Evolutionary conservation across 2,329 filamentous ascomycete genomes (phyloP).

Genomic region (Nemania sp.): DNA sequence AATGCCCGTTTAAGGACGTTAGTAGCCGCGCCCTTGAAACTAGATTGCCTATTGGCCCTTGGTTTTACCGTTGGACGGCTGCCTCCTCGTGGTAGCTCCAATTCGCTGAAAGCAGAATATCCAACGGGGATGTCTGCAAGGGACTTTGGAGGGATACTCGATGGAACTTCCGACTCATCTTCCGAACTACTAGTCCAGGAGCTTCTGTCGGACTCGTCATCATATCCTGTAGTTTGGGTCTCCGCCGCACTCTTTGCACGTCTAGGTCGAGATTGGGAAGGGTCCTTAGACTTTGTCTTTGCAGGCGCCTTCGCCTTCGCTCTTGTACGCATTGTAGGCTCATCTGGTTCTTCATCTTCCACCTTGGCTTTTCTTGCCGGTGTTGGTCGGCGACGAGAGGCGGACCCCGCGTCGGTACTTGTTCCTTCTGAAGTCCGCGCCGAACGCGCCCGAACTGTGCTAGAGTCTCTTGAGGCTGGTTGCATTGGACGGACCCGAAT

Average conservation of each 20-base stretch:
- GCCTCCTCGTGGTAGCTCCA: slow-evolving; percentile 59
- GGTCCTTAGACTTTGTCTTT: slow-evolving; percentile 39
- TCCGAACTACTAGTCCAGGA: slow-evolving; percentile 42
- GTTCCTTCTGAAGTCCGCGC: slow-evolving; percentile 33
- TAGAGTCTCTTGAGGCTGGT: slow-evolving; percentile 33
- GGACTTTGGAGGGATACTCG: slow-evolving; percentile 53
- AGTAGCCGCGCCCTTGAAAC: slow-evolving; percentile 64
- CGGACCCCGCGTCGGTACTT: slow-evolving; percentile 27
- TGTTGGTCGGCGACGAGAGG: slow-evolving; percentile 31
- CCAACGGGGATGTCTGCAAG: slow-evolving; percentile 66
- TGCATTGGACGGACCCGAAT: slow-evolving; percentile 39
- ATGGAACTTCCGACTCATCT: slow-evolving; percentile 42
- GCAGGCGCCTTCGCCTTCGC: slow-evolving; percentile 44
- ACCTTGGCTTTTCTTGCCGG: slow-evolving; percentile 40
- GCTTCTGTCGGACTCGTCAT: slow-evolving; percentile 40
- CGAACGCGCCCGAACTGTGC: slow-evolving; percentile 36
- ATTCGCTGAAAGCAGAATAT: slow-evolving; percentile 67
- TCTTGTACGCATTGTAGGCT: too few relatives aligned
- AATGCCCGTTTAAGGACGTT: slow-evolving; percentile 67
- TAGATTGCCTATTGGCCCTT: slow-evolving; percentile 57
- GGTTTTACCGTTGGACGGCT: slow-evolving; percentile 47
- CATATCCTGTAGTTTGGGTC: slow-evolving; percentile 35
- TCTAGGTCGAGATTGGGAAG: slow-evolving; percentile 31
- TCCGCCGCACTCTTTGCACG: slow-evolving; percentile 31
- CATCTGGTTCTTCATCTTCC: slow-evolving; percentile 44